These are phyloP conservation scores for Phytophthora agathidicida DNA, from an alignment of 352 stramenopile genomes.

Conservation along the genomic window DNA sequence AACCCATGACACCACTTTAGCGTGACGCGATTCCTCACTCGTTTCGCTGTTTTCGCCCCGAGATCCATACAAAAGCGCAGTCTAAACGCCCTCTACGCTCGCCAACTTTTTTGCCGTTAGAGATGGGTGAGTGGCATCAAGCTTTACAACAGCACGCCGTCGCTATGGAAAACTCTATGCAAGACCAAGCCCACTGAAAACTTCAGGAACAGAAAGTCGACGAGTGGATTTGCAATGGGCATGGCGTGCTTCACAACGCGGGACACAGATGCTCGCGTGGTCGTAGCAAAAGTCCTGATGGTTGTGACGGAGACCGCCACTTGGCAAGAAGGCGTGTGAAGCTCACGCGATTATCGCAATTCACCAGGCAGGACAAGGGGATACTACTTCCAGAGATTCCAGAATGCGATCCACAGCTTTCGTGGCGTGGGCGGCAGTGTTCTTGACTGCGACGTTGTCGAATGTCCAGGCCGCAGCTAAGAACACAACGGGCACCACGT, in stretches of 20 bases:
- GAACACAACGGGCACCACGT: slow-evolving; percentile 24
- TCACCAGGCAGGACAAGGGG: slow-evolving; percentile 11
- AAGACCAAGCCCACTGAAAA: neutral
- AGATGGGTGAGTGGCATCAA: slow-evolving; percentile 3
- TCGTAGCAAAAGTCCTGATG: slow-evolving; percentile 16
- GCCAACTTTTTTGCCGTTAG: slow-evolving; percentile 32
- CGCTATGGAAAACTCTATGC: slow-evolving; percentile 10
- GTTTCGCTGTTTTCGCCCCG: neutral
- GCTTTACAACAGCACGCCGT: slow-evolving; percentile 11
- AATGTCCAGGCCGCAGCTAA: slow-evolving; percentile 8
- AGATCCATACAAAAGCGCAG: slow-evolving; percentile 8
- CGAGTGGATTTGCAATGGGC: slow-evolving; percentile 4
- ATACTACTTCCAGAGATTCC: slow-evolving; percentile 7
- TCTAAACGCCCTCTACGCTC: slow-evolving; percentile 16
- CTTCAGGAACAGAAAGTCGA: neutral
- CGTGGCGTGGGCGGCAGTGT: slow-evolving; percentile 14
- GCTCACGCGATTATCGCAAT: slow-evolving; percentile 37
- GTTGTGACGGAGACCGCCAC: slow-evolving; percentile 8
- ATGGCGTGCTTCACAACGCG: slow-evolving; percentile 22
- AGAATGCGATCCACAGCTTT: slow-evolving; percentile 23
- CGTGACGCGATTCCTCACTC: too few species aligned
- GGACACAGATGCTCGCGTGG: slow-evolving; percentile 8
- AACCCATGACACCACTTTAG: slow-evolving; percentile 2
- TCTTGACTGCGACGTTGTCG: slow-evolving; percentile 8
- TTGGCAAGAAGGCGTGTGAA: slow-evolving; percentile 23